Base-by-base conservation (phyloP, 2,329 filamentous ascomycete genomes). In the Aspergillus piperis region DNA sequence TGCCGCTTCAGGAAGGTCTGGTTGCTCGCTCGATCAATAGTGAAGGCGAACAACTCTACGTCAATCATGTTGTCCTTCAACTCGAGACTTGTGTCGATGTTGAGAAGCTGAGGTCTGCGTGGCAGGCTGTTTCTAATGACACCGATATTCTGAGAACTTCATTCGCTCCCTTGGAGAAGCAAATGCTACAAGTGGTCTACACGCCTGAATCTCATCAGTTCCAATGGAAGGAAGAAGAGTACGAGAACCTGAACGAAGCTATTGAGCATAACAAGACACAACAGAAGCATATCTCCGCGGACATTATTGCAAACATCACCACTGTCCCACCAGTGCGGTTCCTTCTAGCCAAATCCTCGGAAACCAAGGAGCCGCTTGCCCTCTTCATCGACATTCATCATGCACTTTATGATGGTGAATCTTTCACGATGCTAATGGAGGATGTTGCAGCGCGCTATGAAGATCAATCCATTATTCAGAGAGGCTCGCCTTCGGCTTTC, bases 141-240 rank as follows among this genome's bases (percentile, higher is more conserved):
- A 71, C 75, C 56, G 73, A 77, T 13, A 78, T 79, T 23, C 61
- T 79, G 32, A 72, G 77, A 36, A 78, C 75, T 3, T 68, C 73
- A 0, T 79, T 80, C 30, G 66, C 72, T 42, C 65, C 75, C n/a
- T 65, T 75, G 17, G 71, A 73, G n/a, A 69, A 68, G 5, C 61
- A 68, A 5, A 72, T 74, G 42, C 72, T 73, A 2, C 73, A 77
- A 52, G 66, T 78, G 5, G 66, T 80, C 0, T 54, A 78, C n/a
- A 47, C 60, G 2, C 36, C 60, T 2, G 61, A 66, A 5, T 54
- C 59, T 1, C 47, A 56, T 27, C 7, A 52, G 8, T 52, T 70
- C 13, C 56, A 42, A 5, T 74, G 69, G 69, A 64, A 64, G 4
- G 66, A 69, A 21, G 58, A 58, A n/a, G 61, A 63, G 21, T 64